Base-by-base conservation (phyloP, 2,329 filamentous ascomycete species). In the Xylaria arbuscula region DNA sequence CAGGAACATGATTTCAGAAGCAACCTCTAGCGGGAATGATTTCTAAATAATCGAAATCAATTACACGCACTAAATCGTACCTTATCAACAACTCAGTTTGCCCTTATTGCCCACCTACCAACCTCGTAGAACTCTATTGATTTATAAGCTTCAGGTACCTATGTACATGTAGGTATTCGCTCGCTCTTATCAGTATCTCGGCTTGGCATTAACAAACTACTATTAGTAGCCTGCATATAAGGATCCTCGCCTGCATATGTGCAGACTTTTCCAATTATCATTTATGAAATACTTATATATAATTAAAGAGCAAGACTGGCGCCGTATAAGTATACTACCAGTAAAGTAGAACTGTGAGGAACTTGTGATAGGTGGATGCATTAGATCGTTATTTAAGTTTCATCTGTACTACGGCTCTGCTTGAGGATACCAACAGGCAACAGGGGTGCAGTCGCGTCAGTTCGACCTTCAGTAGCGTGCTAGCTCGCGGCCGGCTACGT, bases 401-500 rank as follows among this genome's bases (percentile, higher is more conserved):
- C 54, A 45, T 19, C 38, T 28, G 17, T 32, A 17, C 57, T 59
- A 32, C 24, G 48, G 24, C 48, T 51, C 4, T 15, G 32, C 48
- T 34, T n/a, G 28, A 53, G 8, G 19, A 36, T 55, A 19, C 40
- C 15, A 40, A 2, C 36, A 47, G 42, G 19, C 22, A 60, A 36
- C 60, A 64, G 19, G 66, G 66, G 45, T 56, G 42, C 19, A 53
- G 55, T 67, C 34, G 55, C 65, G 61, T 68, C 66, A 68, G 53
- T 47, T 32, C 24, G 19, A 36, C 32, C 28, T 58, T n/a, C 6
- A 13, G 57, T 68, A 65, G 57, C 53, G 66, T 66, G 56, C 57
- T 36, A 28, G 22, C 32, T 57, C 7, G 22, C 3, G n/a, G 36
- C 38, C 22, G 24, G 38, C 24, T 59, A 59, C 42, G 13, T 24